These are phyloP conservation scores for Ustilago trichophora DNA, from an alignment of 1,284 basidiomycete species.

Conservation along the genomic window DNA sequence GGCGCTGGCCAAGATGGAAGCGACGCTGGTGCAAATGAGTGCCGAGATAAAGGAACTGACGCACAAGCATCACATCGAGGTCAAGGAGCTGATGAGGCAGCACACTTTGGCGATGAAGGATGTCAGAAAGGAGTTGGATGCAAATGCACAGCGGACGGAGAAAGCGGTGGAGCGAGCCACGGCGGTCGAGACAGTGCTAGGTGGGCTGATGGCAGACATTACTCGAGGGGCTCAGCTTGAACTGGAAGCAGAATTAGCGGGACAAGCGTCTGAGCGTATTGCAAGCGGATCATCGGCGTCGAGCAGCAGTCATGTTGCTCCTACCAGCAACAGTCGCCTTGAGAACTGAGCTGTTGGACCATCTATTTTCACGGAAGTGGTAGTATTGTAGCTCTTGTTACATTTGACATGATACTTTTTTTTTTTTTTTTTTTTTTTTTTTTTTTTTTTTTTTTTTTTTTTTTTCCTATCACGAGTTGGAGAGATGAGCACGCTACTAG, in stretches of 20 bases:
- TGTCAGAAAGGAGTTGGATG: slow-evolving; percentile 1
- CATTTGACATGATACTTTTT: too few species aligned
- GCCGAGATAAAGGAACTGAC: too few species aligned
- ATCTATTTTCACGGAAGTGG: too few species aligned
- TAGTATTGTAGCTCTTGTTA: too few species aligned
- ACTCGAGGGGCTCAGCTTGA: slow-evolving; percentile 21
- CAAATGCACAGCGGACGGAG: slow-evolving; percentile 1
- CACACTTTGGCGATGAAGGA: not conserved
- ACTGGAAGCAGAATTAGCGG: slow-evolving; percentile 11
- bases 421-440: too few species aligned
- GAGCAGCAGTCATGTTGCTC: slow-evolving; percentile 3
- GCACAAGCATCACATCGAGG: not conserved
- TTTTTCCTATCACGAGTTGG: too few species aligned
- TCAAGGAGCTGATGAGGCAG: not conserved
- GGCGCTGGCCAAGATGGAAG: slow-evolving; percentile 1
- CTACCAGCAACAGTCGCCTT: slow-evolving; percentile 6
- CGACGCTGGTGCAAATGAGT: not conserved
- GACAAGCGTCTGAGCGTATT: not conserved
- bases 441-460: too few species aligned
- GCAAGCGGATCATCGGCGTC: not conserved
- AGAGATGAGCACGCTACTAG: too few species aligned
- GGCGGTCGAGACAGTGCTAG: slow-evolving; percentile 5
- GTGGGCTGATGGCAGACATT: slow-evolving; percentile 23
- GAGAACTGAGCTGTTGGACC: too few species aligned
- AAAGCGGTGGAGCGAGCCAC: not conserved